Evolutionary conservation across 2,329 filamentous ascomycete genomes (phyloP), one percentile per base, ranked within the genome.

Genomic region (Calonectria pteridis): DNA sequence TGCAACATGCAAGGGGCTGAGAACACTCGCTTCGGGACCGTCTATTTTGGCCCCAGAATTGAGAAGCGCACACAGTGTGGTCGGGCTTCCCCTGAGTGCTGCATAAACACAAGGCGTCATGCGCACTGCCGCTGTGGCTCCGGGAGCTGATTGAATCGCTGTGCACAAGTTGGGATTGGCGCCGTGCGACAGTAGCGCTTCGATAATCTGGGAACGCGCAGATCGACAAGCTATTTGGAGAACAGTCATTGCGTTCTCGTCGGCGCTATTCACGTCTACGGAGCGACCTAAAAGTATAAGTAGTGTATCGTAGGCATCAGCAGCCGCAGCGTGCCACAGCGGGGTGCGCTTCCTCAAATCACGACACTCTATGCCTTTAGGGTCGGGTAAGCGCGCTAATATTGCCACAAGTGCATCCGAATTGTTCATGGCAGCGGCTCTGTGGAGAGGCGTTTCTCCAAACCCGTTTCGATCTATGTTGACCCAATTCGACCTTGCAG

Each of bases 371-470:
- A 50, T 33, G 7, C 35, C 28, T 18, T 10, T 14, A 2, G 13
- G 13, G n/a, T 50, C 16, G 14, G 62, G 14, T 35, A 46, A 9
- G n/a, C 31, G 43, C 3, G 43, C 62, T 9, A 65, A 3, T 20
- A 65, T 50, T 26, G 62, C 43, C 18, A 23, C 35, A 16, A 65
- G 18, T 26, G 62, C 43, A 33, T 65, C 40, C 4, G 11, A 14
- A 13, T 65, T 65, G 37, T 65, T 51, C 62, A 65, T 65, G 1
- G 62, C 62, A 13, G 62, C 62, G 14, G 62, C 62, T 35, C 62
- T 23, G 29, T 65, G 62, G 10, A 65, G 43, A 29, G 62, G 43
- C 2, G 62, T 65, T 50, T 65, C 62, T 2, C 43, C 62, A 16
- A 65, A 20, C 10, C 20, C 13, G 33, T 65, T 65, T 29, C 43